Evolutionary conservation across 306 rosid genomes (phyloP), one percentile per base, ranked within the genome.

Genomic region (Pyrus betulifolia): DNA sequence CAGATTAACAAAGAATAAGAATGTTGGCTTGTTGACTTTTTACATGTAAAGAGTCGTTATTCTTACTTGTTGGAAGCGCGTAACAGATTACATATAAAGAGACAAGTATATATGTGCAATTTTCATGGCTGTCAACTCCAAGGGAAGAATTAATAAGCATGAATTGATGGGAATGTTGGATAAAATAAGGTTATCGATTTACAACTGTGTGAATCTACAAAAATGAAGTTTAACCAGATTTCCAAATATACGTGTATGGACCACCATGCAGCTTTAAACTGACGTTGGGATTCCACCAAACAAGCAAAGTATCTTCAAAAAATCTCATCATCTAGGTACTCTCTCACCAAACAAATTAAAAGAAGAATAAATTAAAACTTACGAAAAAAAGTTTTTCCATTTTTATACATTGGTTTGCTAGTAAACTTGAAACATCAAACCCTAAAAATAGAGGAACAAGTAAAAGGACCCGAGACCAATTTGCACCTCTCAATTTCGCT

Each of bases 261-360:
- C 87, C 89, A 83, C 83, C 13, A 27, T 27, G 74, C 87, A 84
- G 89, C 92, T 88, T 91, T 85, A 84, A 77, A 14, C 81, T 75
- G 76, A 71, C 79, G 78, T 72, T 51, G 23, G 81, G 82, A 55
- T 75, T 70, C 84, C 79, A 66, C 87, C 86, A 82, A 85, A 89
- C 85, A 84, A 84, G 92, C 81, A 86, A 86, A 84, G 93, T 87
- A 86, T 87, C 86, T 84, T 76, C 51, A 71, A 74, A 49, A 27
- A 31, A 61, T 45, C 27, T 71, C 55, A 58, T 71, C 63, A 67
- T 44, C 51, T 21, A 38, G 67, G 71, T 62, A 13, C 81, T 14
- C 81, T 81, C 82, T 78, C 79, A 35, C 76, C 76, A 74, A 76
- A 45, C 23, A 57, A 57, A 15, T 49, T 49, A 10, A n/a, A 90